Conservation (phyloP, 2,329 filamentous ascomycete genomes). For the Emmonsiellopsis sp. region DNA sequence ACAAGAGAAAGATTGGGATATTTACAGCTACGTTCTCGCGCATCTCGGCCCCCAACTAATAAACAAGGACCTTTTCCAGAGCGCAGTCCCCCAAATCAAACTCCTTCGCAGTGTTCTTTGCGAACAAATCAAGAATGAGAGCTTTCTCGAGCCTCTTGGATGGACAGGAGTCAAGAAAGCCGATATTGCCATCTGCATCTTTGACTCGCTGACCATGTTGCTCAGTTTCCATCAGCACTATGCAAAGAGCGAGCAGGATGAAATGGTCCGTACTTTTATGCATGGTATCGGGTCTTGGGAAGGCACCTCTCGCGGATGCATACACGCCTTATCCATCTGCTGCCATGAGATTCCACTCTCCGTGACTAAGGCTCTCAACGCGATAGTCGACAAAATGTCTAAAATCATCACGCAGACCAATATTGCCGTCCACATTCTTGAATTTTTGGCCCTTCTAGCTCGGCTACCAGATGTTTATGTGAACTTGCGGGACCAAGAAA, state of each 20-base stretch:
- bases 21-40: slow-evolving; percentile 82
- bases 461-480: slow-evolving; percentile 75
- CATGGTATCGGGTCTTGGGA: slow-evolving; percentile 77
- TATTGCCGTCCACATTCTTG: slow-evolving; percentile 87
- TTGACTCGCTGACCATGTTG: slow-evolving; percentile 77
- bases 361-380: slow-evolving; percentile 74
- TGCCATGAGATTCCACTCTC: slow-evolving; percentile 88
- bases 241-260: slow-evolving; percentile 75
- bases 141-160: slow-evolving; percentile 71
- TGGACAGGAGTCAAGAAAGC: slow-evolving; percentile 74
- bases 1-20: slow-evolving; percentile 73
- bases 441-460: slow-evolving; percentile 85
- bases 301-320: slow-evolving; percentile 81
- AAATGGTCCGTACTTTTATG: slow-evolving; percentile 78
- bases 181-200: slow-evolving; percentile 81
- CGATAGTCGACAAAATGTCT: slow-evolving; percentile 85
- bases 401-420: slow-evolving; percentile 91
- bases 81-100: slow-evolving; percentile 64
- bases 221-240: slow-evolving; percentile 86
- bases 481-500: slow-evolving; percentile 86
- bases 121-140: slow-evolving; percentile 69
- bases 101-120: slow-evolving; percentile 68
- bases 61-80: slow-evolving; percentile 78
- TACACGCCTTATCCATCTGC: slow-evolving; percentile 88
- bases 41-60: slow-evolving; percentile 80